Percentiles rank a stretch among this genome's conserved stretches.
Conservation (phyloP, 1,284 basidiomycete genomes). For the Testicularia cyperi region DNA sequence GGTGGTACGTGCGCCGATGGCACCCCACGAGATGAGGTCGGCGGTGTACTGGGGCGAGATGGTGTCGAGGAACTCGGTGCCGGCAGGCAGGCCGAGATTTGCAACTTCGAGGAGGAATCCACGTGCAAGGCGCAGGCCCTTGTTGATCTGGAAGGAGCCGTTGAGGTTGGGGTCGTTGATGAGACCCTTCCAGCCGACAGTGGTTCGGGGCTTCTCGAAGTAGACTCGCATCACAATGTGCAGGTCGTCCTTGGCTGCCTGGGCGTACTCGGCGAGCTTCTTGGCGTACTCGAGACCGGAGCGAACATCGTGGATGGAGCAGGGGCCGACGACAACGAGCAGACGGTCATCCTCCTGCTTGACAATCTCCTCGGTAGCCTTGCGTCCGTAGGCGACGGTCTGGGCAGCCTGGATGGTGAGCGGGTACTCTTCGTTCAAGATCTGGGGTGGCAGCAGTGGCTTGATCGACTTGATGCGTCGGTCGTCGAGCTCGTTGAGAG, state of each 20-base stretch:
- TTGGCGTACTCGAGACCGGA: conserved; percentile 55
- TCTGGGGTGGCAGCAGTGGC: conserved; percentile 56
- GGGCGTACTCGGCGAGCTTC: conserved; percentile 77
- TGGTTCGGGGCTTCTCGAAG: conserved; percentile 69
- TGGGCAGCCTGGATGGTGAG: conserved; percentile 44
- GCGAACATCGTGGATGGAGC: conserved; percentile 57
- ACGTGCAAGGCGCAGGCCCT: conserved; percentile 86
- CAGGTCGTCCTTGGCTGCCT: conserved; percentile 77
- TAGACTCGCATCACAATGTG: conserved; percentile 79
- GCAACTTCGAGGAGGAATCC: conserved; percentile 72
- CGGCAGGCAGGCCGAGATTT: conserved; percentile 61
- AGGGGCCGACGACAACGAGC: conserved; percentile 56
- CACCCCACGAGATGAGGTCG: conserved; percentile 94
- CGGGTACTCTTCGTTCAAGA: conserved; percentile 57
- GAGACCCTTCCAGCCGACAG: conserved; percentile 96
- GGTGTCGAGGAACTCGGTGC: conserved; percentile 67
- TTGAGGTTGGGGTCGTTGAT: conserved; percentile 91
- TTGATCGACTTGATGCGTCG: conserved; percentile 55
- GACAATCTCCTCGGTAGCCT: conserved; percentile 50
- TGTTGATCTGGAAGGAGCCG: conserved; percentile 85
- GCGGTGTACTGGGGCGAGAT: conserved; percentile 92
- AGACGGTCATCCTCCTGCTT: conserved; percentile 54
- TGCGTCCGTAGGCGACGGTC: conserved; percentile 45
- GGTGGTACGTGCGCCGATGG: conserved; percentile 75
- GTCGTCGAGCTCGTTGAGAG: conserved; percentile 57